These are phyloP conservation scores for Erodium texanum DNA, from an alignment of 441 rosid genomes.

Conservation along the genomic window DNA sequence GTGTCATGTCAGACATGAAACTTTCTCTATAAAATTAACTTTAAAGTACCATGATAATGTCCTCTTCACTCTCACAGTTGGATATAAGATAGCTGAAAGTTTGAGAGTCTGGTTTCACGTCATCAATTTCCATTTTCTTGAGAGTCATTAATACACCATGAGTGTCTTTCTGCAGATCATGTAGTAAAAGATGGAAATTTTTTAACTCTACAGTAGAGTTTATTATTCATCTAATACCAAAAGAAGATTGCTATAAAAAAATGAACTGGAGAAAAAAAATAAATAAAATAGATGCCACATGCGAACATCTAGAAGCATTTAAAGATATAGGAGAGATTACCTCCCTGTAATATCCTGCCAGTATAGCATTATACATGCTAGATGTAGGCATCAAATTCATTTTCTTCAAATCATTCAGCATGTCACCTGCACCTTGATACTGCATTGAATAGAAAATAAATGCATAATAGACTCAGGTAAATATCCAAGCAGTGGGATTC, in stretches of 20 bases:
- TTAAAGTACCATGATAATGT: slow-evolving; percentile 50
- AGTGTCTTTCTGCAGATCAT: slow-evolving; percentile 50
- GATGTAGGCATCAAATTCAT: slow-evolving; percentile 44
- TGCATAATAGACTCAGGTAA: neutral
- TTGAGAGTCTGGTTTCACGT: slow-evolving; percentile 56
- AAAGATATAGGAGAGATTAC: slow-evolving; percentile 28
- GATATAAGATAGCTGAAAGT: slow-evolving; percentile 59
- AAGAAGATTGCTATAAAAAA: neutral
- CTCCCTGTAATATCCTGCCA: slow-evolving; percentile 75
- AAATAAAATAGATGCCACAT: neutral
- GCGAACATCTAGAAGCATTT: slow-evolving; percentile 7
- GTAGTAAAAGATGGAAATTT: slow-evolving; percentile 8
- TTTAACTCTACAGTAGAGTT: neutral
- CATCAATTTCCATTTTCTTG: slow-evolving; percentile 57
- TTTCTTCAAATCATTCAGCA: slow-evolving; percentile 61
- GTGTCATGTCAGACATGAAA: slow-evolving; percentile 6
- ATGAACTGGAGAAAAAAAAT: slow-evolving; percentile 1
- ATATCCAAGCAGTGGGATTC: slow-evolving; percentile 1
- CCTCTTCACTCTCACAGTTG: slow-evolving; percentile 45
- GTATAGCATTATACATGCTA: slow-evolving; percentile 64
- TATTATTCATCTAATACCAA: neutral
- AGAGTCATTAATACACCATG: slow-evolving; percentile 40
- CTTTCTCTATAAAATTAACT: slow-evolving; percentile 9
- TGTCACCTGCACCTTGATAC: slow-evolving; percentile 64
- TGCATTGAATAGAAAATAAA: slow-evolving; percentile 23